A percentile compares a stretch with the other conserved stretches of the same genome.
These are phyloP conservation scores for Globisporangium viniferum DNA, from an alignment of 352 stramenopile species.

Conservation along the genomic window DNA sequence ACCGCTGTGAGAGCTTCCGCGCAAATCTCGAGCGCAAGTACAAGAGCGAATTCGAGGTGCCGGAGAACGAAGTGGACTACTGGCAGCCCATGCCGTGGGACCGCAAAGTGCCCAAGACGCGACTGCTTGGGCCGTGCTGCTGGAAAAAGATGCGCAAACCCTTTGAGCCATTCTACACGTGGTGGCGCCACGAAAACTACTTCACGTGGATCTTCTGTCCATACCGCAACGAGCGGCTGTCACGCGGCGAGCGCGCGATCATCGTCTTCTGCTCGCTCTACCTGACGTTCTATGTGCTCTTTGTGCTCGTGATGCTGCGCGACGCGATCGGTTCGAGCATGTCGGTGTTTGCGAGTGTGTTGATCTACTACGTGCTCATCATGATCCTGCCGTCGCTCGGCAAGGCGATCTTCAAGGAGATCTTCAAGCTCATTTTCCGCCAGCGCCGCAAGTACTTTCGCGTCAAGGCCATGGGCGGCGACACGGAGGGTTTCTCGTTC, in stretches of 20 bases:
- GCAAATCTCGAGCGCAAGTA: conserved; percentile 64
- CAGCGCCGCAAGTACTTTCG: conserved; percentile 69
- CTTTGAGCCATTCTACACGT: conserved; percentile 70
- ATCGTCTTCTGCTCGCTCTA: conserved; percentile 71
- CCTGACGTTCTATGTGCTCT: conserved; percentile 74
- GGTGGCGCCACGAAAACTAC: conserved; percentile 76
- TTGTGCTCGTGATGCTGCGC: conserved; percentile 61
- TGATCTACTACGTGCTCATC: conserved; percentile 54
- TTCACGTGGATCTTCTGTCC: conserved; percentile 76
- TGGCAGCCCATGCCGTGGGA: conserved; percentile 71
- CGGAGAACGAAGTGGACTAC: conserved; percentile 68
- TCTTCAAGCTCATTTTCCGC: conserved; percentile 75
- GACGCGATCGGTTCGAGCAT: conserved; percentile 34
- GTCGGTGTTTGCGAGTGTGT: conserved; percentile 34
- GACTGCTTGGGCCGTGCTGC: conserved; percentile 56
- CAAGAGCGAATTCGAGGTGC: conserved; percentile 41
- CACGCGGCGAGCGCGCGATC: conserved; percentile 51
- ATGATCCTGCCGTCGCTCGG: conserved; percentile 48
- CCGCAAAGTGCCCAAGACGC: conserved; percentile 65
- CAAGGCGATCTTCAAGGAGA: conserved; percentile 73
- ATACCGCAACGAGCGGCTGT: conserved; percentile 61
- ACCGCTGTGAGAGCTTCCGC: conserved; percentile 55
- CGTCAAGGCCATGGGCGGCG: conserved; percentile 35
- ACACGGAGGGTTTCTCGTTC: conserved; percentile 51
- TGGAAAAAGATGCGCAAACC: conserved; percentile 61